Base-by-base conservation (phyloP, 78 protist species). In the Chrysochromulina parva region DNA sequence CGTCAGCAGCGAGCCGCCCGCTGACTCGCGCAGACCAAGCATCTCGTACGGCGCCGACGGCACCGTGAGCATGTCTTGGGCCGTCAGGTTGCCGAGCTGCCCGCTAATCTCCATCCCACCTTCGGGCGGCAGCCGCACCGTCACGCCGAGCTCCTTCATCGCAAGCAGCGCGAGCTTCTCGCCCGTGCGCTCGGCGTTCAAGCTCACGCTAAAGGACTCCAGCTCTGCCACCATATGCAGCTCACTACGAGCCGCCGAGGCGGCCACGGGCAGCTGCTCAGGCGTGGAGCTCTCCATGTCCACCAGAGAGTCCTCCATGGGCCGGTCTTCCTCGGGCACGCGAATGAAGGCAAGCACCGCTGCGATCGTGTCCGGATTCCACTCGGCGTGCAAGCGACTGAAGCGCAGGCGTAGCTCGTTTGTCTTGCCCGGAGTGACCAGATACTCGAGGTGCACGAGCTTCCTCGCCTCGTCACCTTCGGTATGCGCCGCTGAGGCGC, bases 21-120 rank as follows among this genome's bases (percentile, higher is more conserved):
- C 82, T 22, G 28, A 53, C 58, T 4, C 53, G 82, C 82, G 82
- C 55, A 74, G 55, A 2, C 82, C 82, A 0, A 74, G 82, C 82
- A 74, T 74, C 82, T 74, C 82, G 55, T 74, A 74, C 58, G 54
- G 24, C 55, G 19, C 55, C 4, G 14, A 11, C 24, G 82, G 28
- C 82, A 9, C 57, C 16, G 82, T 74, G 82, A 2, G 14, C 82
- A 24, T 48, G 55, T 74, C 82, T 13, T 74, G 82, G 26, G 57
- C 82, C 82, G 82, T 74, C 58, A 74, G 19, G 55, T 74, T 48
- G 82, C 82, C 82, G 19, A 74, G 82, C 55, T 74, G 82, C 7
- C 82, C 82, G 82, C 82, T 38, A 53, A 74, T 55, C 26, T 19
- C 1, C 82, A 74, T 74, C 13, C n/a, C 82, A 13, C 82, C 82